A percentile compares a stretch with the other conserved stretches of the same genome.
Conservation (phyloP, 345 rosid genomes). For the Citropsis articulata region DNA sequence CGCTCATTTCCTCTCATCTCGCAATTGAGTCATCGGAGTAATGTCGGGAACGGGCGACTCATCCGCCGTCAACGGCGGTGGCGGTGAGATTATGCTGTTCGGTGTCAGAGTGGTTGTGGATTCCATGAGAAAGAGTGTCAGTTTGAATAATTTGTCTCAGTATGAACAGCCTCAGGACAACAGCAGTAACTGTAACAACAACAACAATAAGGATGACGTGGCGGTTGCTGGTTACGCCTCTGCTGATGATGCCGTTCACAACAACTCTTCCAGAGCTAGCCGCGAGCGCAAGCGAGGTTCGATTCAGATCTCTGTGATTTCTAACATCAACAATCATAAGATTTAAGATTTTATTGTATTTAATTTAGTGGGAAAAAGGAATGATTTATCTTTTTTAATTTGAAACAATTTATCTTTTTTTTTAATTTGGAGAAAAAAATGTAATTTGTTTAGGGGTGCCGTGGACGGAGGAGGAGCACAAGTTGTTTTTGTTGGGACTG, state of each 20-base stretch:
- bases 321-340: neutral
- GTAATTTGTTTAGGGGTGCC: constrained; percentile 55
- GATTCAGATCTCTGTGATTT: constrained; percentile 9
- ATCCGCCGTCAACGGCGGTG: neutral
- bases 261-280: constrained; percentile 24
- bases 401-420: neutral
- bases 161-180: constrained; percentile 52
- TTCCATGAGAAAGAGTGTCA: constrained; percentile 88
- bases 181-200: constrained; percentile 7
- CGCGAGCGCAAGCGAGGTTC: constrained; percentile 90
- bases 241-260: constrained; percentile 70
- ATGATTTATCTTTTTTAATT: neutral
- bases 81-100: constrained; percentile 78
- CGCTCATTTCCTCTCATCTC: neutral
- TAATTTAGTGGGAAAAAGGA: neutral
- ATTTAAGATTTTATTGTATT: neutral
- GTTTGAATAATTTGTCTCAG: constrained; percentile 78
- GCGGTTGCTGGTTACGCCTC: constrained; percentile 62
- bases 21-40: neutral
- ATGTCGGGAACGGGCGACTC: constrained; percentile 9
- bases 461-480: constrained; percentile 98
- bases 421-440: neutral
- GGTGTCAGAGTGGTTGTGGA: constrained; percentile 91
- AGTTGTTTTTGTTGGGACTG: constrained; percentile 73
- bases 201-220: constrained; percentile 25